Percentiles rank a stretch among this genome's conserved stretches.
phyloP scores from a whole-genome alignment of 2,329 filamentous ascomycete species.

The Stachybotrys chlorohalonatus region DNA sequence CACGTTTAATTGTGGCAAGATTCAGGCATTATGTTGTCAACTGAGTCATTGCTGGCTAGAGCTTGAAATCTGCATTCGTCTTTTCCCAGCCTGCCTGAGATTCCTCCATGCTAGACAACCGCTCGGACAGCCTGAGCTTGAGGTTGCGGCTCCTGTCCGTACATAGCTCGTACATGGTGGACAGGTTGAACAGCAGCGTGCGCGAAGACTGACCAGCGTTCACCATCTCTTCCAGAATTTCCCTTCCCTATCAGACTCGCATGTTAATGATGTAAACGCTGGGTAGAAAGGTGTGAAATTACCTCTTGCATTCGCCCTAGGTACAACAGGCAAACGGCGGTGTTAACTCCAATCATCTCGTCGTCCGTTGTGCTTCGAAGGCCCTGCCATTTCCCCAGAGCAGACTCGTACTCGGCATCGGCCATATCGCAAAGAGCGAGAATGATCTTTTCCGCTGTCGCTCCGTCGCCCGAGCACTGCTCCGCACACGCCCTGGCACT shows the following conservation, averaged over 20 bases:
- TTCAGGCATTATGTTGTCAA: too few relatives aligned
- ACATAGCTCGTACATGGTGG: slow-evolving; percentile 86
- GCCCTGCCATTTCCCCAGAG: slow-evolving; percentile 52
- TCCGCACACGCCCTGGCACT: slow-evolving; percentile 51
- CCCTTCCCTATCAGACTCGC: slow-evolving; percentile 41
- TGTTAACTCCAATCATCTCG: slow-evolving; percentile 71
- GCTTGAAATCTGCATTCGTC: slow-evolving; percentile 65
- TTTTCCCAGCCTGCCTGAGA: slow-evolving; percentile 59
- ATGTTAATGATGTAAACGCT: not conserved
- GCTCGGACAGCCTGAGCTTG: slow-evolving; percentile 65
- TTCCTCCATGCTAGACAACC: slow-evolving; percentile 51
- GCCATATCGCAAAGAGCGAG: slow-evolving; percentile 68
- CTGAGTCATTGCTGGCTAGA: slow-evolving; percentile 30
- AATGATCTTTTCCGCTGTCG: slow-evolving; percentile 40
- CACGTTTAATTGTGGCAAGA: too few relatives aligned
- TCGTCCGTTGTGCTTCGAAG: slow-evolving; percentile 35
- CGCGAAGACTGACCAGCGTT: slow-evolving; percentile 59
- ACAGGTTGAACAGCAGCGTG: slow-evolving; percentile 79
- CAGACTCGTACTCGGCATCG: slow-evolving; percentile 60
- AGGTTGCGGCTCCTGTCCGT: slow-evolving; percentile 63
- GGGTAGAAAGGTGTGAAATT: slow-evolving; percentile 11
- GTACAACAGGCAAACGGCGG: slow-evolving; percentile 78
- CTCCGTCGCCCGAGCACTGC: slow-evolving; percentile 14
- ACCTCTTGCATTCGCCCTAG: slow-evolving; percentile 67
- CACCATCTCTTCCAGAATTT: slow-evolving; percentile 58